phyloP scores from a whole-genome alignment of 805 yeast species.

The Lipomyces chichibuensis region DNA sequence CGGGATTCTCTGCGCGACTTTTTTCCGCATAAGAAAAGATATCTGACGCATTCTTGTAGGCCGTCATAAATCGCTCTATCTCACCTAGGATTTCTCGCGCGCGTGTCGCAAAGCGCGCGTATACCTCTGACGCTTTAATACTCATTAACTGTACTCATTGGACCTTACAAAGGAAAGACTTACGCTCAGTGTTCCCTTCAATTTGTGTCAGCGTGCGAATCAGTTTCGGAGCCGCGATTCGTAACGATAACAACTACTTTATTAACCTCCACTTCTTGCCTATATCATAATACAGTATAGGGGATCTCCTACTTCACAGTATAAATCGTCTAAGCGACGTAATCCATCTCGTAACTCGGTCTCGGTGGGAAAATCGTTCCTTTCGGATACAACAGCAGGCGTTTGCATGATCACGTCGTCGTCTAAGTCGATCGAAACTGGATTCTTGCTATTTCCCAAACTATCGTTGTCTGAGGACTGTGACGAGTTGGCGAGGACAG shows the following conservation, averaged over 20 bases:
- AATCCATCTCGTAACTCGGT: slow-evolving; percentile 8
- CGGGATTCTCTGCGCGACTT: slow-evolving; percentile 6
- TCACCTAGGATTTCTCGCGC: slow-evolving; percentile 7
- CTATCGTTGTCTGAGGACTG: not conserved
- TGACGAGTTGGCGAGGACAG: not conserved
- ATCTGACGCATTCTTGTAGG: slow-evolving; percentile 6
- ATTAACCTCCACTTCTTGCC: not conserved
- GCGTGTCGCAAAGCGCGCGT: slow-evolving; percentile 10
- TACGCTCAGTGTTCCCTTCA: not conserved
- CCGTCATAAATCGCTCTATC: slow-evolving; percentile 13
- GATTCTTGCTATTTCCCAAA: not conserved
- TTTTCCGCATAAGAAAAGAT: slow-evolving; percentile 10
- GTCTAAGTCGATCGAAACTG: not conserved
- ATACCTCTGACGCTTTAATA: slow-evolving; percentile 9
- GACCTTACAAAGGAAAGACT: not conserved
- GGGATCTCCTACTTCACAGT: slow-evolving; percentile 5
- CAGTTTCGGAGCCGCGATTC: slow-evolving; percentile 15
- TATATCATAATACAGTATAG: not conserved
- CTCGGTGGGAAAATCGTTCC: not conserved
- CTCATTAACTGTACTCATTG: not conserved
- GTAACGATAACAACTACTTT: slow-evolving; percentile 9
- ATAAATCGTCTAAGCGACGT: slow-evolving; percentile 11
- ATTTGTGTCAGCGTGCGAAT: slow-evolving; percentile 10
- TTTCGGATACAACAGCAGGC: not conserved
- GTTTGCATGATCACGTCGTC: not conserved